A percentile compares a stretch with the other conserved stretches of the same genome.
These are phyloP conservation scores for Geranomyces variabilis DNA, from an alignment of 192 early-diverging fungal species.

Conservation along the genomic window DNA sequence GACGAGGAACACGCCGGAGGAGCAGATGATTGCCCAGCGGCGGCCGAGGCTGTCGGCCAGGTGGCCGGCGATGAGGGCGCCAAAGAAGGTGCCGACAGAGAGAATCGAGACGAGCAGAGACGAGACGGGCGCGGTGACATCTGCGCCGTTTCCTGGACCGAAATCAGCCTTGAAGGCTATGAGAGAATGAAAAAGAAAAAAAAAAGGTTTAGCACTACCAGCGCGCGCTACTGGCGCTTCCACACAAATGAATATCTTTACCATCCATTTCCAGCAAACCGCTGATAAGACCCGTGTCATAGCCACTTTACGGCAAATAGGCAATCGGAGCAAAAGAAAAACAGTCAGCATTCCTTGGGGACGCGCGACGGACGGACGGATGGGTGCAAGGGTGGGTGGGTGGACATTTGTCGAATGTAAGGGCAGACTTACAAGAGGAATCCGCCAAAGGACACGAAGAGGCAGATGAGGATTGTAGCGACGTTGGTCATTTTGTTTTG, in stretches of 20 bases:
- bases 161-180: constrained; percentile 39
- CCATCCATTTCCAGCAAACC: constrained; percentile 69
- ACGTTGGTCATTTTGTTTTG: constrained; percentile 22
- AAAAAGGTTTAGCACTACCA: no score
- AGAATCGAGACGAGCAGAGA: constrained; percentile 57
- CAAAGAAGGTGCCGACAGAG: constrained; percentile 75
- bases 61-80: constrained; percentile 67
- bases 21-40: constrained; percentile 69
- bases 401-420: no score
- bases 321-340: neutral
- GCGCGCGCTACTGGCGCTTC: neutral
- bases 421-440: constrained; percentile 2
- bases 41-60: constrained; percentile 72
- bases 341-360: neutral
- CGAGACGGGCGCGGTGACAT: constrained; percentile 18
- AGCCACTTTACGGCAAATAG: constrained; percentile 62
- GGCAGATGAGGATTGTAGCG: constrained; percentile 22
- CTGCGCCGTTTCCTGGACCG: constrained; percentile 24
- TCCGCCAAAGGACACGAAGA: constrained; percentile 35
- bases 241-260: neutral
- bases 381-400: no score
- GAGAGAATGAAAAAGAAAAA: neutral
- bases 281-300: constrained; percentile 75
- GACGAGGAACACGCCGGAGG: constrained; percentile 44
- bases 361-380: no score